Conservation (phyloP, 2,329 filamentous ascomycete genomes). For the Uncinocarpus reesii region DNA sequence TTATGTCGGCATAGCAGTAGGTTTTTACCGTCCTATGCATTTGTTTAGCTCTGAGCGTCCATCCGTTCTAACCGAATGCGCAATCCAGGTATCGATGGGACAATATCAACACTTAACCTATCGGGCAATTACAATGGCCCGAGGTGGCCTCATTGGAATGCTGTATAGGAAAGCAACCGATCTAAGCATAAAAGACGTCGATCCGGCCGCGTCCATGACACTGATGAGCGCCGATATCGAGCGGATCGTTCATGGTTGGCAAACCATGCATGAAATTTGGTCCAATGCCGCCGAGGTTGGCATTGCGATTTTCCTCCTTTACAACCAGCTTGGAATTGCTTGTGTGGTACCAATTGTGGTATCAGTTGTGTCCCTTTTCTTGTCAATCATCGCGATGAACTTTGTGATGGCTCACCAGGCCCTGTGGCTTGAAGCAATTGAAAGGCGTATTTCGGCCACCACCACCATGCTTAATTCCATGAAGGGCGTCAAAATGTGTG, state of each 20-base stretch:
- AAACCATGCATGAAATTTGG: slow-evolving; percentile 39
- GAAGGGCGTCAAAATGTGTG: slow-evolving; percentile 44
- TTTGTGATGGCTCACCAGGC: slow-evolving; percentile 35
- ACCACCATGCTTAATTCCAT: slow-evolving; percentile 41
- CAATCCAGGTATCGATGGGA: slow-evolving; percentile 31
- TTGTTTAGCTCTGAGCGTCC: too few relatives aligned
- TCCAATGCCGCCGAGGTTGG: slow-evolving; percentile 37
- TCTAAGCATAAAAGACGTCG: slow-evolving; percentile 26
- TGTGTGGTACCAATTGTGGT: slow-evolving; percentile 38
- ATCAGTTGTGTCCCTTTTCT: slow-evolving; percentile 30
- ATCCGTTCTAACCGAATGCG: too few relatives aligned
- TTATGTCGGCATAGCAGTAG: slow-evolving; percentile 35
- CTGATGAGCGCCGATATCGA: slow-evolving; percentile 41
- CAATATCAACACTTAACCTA: slow-evolving; percentile 36
- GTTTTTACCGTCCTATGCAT: slow-evolving; percentile 11
- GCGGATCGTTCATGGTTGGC: slow-evolving; percentile 34
- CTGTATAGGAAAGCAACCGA: slow-evolving; percentile 40
- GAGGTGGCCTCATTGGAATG: slow-evolving; percentile 39
- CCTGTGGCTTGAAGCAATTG: slow-evolving; percentile 42
- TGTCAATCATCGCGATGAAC: slow-evolving; percentile 28
- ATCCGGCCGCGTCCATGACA: slow-evolving; percentile 33
- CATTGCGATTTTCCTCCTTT: slow-evolving; percentile 37
- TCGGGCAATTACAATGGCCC: slow-evolving; percentile 36
- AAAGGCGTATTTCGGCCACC: slow-evolving; percentile 42
- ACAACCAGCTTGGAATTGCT: slow-evolving; percentile 35